Evolutionary conservation across 495 filamentous ascomycete genomes (phyloP), one percentile per base, ranked within the genome.

Genomic region (Neurospora tetraspora): DNA sequence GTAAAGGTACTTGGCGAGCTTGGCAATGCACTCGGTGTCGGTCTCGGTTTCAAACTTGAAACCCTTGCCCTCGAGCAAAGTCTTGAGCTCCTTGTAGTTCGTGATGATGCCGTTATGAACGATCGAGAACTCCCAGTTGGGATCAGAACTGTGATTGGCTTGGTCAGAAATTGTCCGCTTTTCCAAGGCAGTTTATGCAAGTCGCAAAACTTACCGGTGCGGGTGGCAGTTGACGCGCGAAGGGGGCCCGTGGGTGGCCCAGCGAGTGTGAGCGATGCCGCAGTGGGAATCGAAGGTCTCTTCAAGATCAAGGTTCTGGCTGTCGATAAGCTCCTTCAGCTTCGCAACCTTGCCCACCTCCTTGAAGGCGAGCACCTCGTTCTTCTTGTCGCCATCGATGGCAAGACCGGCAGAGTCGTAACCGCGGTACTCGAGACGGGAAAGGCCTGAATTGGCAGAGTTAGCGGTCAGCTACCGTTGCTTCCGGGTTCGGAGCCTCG

Each of bases 21-120:
- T 99, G 73, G 96, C 96, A 82, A 99, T 99, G 81, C 94, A 97
- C 83, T 99, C 96, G 36, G 96, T 99, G 79, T 99, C 96, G 65
- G 96, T 99, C 85, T 99, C 94, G 37, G 95, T 98, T 89, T 99
- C 96, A 81, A 99, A 99, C 72, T 91, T 90, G 88, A 97, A 97
- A 75, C 96, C 96, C 87, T 98, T 99, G 86, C 86, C 87, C 83
- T 94, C 90, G 74, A 99, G 86, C 69, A 99, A 88, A 71, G 92
- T 92, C 89, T 95, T 97, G 77, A 99, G 85, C 86, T 99, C 96
- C 86, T 99, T 99, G 89, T 99, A 99, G 88, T 99, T 99, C 85
- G 96, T 99, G 85, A 99, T 99, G 87, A 99, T 99, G 81, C 96
- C 96, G 83, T 99, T 99, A 90, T 99, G 96, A 59, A 98, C 95